These are phyloP conservation scores for Vaccinium myrtillus DNA, from an alignment of 148 eudicot species.

Conservation along the genomic window DNA sequence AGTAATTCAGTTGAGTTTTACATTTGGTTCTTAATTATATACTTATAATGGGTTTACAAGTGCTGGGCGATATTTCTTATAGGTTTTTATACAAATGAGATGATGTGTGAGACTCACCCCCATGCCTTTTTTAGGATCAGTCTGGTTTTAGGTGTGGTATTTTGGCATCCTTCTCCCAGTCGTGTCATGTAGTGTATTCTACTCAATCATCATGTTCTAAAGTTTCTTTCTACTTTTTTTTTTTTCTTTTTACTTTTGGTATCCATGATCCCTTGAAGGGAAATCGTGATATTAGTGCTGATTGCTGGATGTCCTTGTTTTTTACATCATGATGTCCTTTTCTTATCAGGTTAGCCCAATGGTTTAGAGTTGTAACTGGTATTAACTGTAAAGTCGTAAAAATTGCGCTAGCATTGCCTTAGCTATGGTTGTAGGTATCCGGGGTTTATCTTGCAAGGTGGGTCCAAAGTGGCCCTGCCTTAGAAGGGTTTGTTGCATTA, in stretches of 20 bases:
- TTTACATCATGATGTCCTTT: background rate
- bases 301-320: background rate
- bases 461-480: background rate
- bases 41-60: background rate
- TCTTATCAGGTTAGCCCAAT: background rate
- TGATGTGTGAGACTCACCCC: background rate
- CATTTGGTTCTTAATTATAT: background rate
- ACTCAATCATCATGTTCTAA: background rate
- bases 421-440: background rate
- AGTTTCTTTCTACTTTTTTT: background rate
- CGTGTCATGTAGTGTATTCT: background rate
- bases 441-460: background rate
- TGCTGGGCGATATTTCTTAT: background rate
- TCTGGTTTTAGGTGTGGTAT: background rate
- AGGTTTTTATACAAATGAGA: background rate
- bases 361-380: background rate
- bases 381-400: background rate
- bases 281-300: background rate
- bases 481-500: background rate
- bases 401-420: background rate
- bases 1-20: background rate
- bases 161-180: background rate
- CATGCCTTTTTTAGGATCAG: background rate
- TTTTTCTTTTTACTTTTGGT: background rate
- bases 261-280: background rate